Conservation (phyloP, 1,284 basidiomycete species). For the Austroboletus niveus region DNA sequence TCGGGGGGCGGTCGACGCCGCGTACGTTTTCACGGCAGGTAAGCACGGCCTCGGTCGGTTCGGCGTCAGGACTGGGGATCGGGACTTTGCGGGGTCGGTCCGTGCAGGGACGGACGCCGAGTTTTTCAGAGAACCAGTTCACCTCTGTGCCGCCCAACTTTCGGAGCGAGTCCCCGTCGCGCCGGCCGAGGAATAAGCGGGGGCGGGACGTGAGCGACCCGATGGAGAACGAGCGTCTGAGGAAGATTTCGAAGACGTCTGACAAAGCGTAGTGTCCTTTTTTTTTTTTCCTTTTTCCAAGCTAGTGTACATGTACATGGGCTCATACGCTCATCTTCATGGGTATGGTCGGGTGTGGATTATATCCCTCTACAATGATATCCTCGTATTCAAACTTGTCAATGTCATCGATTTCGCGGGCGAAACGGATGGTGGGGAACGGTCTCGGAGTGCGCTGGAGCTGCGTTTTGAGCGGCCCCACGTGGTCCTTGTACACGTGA, state of each 20-base stretch:
- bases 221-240: constrained; percentile 17
- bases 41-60: constrained; percentile 14
- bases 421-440: constrained; percentile 84
- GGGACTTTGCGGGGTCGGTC: constrained; percentile 1
- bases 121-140: constrained; percentile 45
- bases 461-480: constrained; percentile 83
- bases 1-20: constrained; percentile 34
- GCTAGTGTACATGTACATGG: no score
- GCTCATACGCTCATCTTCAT: constrained; percentile 97
- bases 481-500: constrained; percentile 93
- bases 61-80: background rate
- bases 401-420: constrained; percentile 61
- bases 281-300: constrained; percentile 1
- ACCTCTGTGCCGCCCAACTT: constrained; percentile 43
- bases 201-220: constrained; percentile 15
- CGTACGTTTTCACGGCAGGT: constrained; percentile 18
- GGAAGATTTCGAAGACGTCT: constrained; percentile 20
- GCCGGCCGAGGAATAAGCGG: constrained; percentile 30
- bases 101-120: constrained; percentile 21
- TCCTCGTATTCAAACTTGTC: constrained; percentile 85
- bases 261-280: background rate
- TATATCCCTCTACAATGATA: constrained; percentile 85
- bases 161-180: constrained; percentile 29
- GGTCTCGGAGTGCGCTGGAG: constrained; percentile 74
- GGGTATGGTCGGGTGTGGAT: constrained; percentile 81